Percentiles rank a stretch among this genome's conserved stretches.
phyloP scores from a whole-genome alignment of 2,329 filamentous ascomycete species.

The Septoria petroselini region DNA sequence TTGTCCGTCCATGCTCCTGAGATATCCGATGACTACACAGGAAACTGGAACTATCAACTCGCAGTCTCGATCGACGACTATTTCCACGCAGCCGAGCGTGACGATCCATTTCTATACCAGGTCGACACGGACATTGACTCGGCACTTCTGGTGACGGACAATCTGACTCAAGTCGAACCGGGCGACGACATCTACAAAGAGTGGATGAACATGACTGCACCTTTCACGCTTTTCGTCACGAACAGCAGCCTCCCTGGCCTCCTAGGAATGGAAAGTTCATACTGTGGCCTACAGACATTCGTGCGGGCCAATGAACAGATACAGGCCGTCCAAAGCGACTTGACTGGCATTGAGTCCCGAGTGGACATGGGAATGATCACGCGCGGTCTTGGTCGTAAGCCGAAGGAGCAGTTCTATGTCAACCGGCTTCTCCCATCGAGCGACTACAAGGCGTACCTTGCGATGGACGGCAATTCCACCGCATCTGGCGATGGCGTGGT shows the following conservation, averaged over 20 bases:
- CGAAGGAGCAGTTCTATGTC: constrained; percentile 86
- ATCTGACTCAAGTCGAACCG: constrained; percentile 57
- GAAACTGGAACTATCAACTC: constrained; percentile 74
- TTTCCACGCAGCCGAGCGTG: constrained; percentile 65
- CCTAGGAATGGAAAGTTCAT: constrained; percentile 71
- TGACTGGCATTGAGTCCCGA: constrained; percentile 46
- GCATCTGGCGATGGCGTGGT: constrained; percentile 54
- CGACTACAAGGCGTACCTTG: constrained; percentile 70
- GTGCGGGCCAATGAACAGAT: constrained; percentile 61
- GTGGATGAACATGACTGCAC: constrained; percentile 58
- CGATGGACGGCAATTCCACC: constrained; percentile 56
- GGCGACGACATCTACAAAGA: constrained; percentile 50
- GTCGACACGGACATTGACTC: constrained; percentile 81
- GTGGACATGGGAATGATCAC: constrained; percentile 63
- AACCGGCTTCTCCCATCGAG: constrained; percentile 69
- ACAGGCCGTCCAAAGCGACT: constrained; percentile 51
- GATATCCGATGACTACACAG: constrained; percentile 57
- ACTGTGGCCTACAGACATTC: constrained; percentile 66
- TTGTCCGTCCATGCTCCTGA: constrained; percentile 72
- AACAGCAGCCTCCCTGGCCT: constrained; percentile 59
- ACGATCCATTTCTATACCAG: constrained; percentile 63
- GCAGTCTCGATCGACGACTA: constrained; percentile 76
- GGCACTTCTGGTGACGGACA: constrained; percentile 73
- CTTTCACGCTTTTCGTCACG: constrained; percentile 74
- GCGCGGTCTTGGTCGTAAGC: constrained; percentile 62